A percentile compares a stretch with the other conserved stretches of the same genome.
These are phyloP conservation scores for Bisporella sp. DNA, from an alignment of 2,329 filamentous ascomycete species.

Conservation along the genomic window DNA sequence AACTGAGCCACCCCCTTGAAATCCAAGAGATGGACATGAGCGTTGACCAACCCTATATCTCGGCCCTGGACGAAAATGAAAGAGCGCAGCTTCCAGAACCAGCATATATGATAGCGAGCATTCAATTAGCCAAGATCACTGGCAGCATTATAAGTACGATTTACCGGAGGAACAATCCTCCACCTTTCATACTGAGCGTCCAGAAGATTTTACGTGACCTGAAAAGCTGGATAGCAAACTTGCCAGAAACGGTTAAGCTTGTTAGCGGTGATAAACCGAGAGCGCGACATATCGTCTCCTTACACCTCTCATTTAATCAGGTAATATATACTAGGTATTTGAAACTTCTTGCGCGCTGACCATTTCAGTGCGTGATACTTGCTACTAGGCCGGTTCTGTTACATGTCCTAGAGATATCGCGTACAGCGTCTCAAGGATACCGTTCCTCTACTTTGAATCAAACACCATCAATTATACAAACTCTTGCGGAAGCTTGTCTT, in stretches of 20 bases:
- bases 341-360: neutral
- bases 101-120: conserved; percentile 31
- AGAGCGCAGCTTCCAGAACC: conserved; percentile 28
- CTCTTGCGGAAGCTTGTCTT: conserved; percentile 37
- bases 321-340: conserved; percentile 15
- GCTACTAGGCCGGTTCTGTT: conserved; percentile 33
- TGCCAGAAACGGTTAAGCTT: conserved; percentile 28
- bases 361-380: conserved; percentile 30
- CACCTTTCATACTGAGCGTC: conserved; percentile 31
- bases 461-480: conserved; percentile 21
- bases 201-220: conserved; percentile 30
- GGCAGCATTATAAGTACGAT: conserved; percentile 21
- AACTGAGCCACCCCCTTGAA: conserved; percentile 31
- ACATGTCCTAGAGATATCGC: conserved; percentile 23
- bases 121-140: conserved; percentile 32
- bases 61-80: conserved; percentile 19
- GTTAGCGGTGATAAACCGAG: conserved; percentile 28
- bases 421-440: conserved; percentile 28
- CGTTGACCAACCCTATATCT: conserved; percentile 33
- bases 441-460: conserved; percentile 3
- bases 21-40: conserved; percentile 34
- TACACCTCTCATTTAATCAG: conserved; percentile 28
- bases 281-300: conserved; percentile 29
- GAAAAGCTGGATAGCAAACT: conserved; percentile 30
- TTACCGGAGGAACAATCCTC: conserved; percentile 24